phyloP scores from a whole-genome alignment of 345 rosid genomes.

The Eucalyptus coolabah region DNA sequence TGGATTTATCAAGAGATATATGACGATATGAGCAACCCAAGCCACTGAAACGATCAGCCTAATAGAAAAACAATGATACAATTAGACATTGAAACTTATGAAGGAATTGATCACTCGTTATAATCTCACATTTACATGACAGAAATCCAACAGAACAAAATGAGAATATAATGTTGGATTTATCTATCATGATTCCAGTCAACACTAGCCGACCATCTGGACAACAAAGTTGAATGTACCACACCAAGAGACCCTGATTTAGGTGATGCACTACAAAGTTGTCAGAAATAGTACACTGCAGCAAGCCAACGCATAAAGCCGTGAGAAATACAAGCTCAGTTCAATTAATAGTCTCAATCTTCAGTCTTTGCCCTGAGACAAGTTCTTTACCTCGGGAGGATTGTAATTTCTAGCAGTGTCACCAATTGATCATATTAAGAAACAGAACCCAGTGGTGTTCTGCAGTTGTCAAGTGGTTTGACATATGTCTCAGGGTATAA shows the following conservation, averaged over 20 bases:
- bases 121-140: neutral
- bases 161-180: neutral
- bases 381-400: neutral
- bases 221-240: neutral
- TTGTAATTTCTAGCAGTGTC: neutral
- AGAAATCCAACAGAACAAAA: neutral
- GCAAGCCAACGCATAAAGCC: neutral
- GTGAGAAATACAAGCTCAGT: neutral
- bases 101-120: neutral
- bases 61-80: neutral
- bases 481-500: neutral
- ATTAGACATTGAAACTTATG: neutral
- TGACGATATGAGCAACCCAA: constrained; percentile 90
- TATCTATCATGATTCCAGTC: neutral
- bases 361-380: neutral
- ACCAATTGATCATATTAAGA: neutral
- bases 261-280: neutral
- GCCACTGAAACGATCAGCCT: constrained; percentile 95
- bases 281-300: neutral
- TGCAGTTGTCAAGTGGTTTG: neutral
- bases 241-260: neutral
- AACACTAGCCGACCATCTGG: neutral
- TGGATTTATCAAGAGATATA: constrained; percentile 70
- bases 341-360: neutral
- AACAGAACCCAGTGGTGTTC: neutral